phyloP scores from a whole-genome alignment of 1,139 yeast species.

The Sugiyamaella sp. region DNA sequence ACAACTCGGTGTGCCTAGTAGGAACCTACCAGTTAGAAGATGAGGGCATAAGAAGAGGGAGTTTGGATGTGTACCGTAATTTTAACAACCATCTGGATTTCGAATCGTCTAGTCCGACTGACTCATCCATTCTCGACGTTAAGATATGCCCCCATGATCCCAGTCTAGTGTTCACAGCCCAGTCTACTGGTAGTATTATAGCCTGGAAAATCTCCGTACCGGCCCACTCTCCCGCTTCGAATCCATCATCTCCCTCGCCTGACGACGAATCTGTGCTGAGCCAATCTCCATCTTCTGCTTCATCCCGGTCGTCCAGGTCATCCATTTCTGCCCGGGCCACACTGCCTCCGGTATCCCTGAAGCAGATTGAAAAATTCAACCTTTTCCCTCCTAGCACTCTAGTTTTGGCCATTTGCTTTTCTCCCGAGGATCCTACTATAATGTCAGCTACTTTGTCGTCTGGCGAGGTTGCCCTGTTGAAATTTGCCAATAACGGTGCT shows the following conservation, averaged over 20 bases:
- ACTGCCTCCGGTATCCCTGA: constrained; percentile 13
- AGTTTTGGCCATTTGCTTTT: constrained; percentile 67
- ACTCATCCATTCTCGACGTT: constrained; percentile 76
- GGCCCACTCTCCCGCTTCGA: constrained; percentile 5
- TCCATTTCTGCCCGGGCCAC: neutral
- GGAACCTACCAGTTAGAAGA: constrained; percentile 81
- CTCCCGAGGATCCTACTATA: constrained; percentile 26
- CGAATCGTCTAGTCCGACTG: constrained; percentile 37
- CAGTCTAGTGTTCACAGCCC: constrained; percentile 60
- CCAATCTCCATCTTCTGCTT: neutral
- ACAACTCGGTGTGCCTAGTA: constrained; percentile 53
- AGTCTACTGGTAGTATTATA: constrained; percentile 74
- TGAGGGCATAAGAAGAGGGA: constrained; percentile 61
- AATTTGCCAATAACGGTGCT: constrained; percentile 23
- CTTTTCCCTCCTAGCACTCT: constrained; percentile 53
- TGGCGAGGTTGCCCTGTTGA: constrained; percentile 40
- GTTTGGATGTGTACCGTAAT: constrained; percentile 62
- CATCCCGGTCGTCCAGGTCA: neutral
- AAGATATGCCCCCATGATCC: constrained; percentile 62
- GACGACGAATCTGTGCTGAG: neutral
- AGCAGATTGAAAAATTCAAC: constrained; percentile 29
- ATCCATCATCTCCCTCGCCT: neutral
- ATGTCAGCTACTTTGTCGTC: constrained; percentile 42
- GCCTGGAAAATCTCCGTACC: constrained; percentile 54
- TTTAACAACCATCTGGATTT: constrained; percentile 30